Conservation (phyloP, 2,329 filamentous ascomycete genomes). For the Akanthomyces lecanii region DNA sequence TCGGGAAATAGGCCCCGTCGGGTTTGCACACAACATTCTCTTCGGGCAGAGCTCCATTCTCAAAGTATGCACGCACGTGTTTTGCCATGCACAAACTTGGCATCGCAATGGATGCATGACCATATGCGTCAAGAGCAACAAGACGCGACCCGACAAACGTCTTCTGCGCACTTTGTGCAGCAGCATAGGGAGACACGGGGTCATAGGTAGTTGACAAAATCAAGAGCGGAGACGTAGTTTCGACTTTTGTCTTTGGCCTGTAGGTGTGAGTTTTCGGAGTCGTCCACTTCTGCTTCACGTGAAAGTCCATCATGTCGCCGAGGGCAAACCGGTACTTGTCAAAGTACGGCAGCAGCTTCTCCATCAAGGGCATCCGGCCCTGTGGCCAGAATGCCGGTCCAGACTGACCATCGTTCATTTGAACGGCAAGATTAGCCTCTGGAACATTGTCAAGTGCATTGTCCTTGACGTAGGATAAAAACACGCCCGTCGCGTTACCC, state of each 20-base stretch:
- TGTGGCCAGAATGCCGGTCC: constrained; percentile 30
- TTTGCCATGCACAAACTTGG: constrained; percentile 34
- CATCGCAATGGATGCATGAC: constrained; percentile 37
- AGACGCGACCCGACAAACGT: constrained; percentile 36
- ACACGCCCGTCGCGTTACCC: constrained; percentile 38
- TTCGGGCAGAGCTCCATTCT: constrained; percentile 35
- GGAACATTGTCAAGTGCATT: constrained; percentile 19
- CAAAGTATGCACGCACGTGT: constrained; percentile 34
- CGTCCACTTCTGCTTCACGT: constrained; percentile 29
- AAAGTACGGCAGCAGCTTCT: constrained; percentile 31
- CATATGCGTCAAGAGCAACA: constrained; percentile 40
- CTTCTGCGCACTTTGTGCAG: constrained; percentile 32
- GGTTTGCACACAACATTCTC: constrained; percentile 34
- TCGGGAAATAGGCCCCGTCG: constrained; percentile 36
- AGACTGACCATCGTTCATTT: constrained; percentile 27
- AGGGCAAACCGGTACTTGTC: constrained; percentile 30
- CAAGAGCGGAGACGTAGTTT: constrained; percentile 29
- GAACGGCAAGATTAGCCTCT: constrained; percentile 26
- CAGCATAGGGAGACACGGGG: constrained; percentile 49
- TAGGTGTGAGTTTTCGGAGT: constrained; percentile 29
- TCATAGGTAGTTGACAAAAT: constrained; percentile 31
- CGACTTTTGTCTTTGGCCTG: constrained; percentile 28
- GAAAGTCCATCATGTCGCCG: constrained; percentile 28
- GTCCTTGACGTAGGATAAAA: constrained; percentile 30
- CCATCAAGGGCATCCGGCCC: constrained; percentile 29